A percentile compares a stretch with the other conserved stretches of the same genome.
Evolutionary conservation across 2,329 filamentous ascomycete genomes (phyloP).

Genomic region (Aspergillus pseudonomiae): DNA sequence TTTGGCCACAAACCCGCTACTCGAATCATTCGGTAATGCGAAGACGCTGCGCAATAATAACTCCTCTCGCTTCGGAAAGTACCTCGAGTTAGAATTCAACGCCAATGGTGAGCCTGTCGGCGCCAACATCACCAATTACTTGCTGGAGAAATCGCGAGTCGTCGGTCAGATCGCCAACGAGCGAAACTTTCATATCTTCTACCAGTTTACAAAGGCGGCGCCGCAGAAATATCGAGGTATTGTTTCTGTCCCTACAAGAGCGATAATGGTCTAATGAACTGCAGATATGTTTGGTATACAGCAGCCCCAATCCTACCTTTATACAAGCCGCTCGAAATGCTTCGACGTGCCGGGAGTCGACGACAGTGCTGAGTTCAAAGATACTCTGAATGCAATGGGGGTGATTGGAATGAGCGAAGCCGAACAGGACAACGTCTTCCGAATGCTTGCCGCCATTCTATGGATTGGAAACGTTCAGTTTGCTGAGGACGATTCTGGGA

Average conservation of each 20-base stretch:
- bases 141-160: slow-evolving; percentile 92
- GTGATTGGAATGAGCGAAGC: slow-evolving; percentile 84
- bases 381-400: slow-evolving; percentile 92
- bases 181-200: slow-evolving; percentile 99
- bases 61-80: slow-evolving; percentile 97
- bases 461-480: slow-evolving; percentile 97
- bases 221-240: slow-evolving; percentile 75
- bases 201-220: slow-evolving; percentile 96
- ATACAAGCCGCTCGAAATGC: slow-evolving; percentile 93
- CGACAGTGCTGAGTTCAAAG: slow-evolving; percentile 82
- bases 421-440: slow-evolving; percentile 95
- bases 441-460: slow-evolving; percentile 86
- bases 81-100: slow-evolving; percentile 97
- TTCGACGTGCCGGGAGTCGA: slow-evolving; percentile 93
- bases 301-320: slow-evolving; percentile 87
- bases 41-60: slow-evolving; percentile 99
- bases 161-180: slow-evolving; percentile 94
- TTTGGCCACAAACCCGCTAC: slow-evolving; percentile 91
- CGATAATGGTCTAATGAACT: slow-evolving; percentile 18
- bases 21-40: slow-evolving; percentile 97
- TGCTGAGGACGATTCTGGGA: slow-evolving; percentile 82
- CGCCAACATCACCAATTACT: slow-evolving; percentile 97
- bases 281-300: slow-evolving; percentile 83
- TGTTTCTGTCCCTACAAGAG: slow-evolving; percentile 8
- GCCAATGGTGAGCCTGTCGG: slow-evolving; percentile 86